Percentiles rank a stretch among this genome's conserved stretches.
These are phyloP conservation scores for Chlamydomonas reinhardtii DNA, from an alignment of 163 green algal species.

Conservation along the genomic window DNA sequence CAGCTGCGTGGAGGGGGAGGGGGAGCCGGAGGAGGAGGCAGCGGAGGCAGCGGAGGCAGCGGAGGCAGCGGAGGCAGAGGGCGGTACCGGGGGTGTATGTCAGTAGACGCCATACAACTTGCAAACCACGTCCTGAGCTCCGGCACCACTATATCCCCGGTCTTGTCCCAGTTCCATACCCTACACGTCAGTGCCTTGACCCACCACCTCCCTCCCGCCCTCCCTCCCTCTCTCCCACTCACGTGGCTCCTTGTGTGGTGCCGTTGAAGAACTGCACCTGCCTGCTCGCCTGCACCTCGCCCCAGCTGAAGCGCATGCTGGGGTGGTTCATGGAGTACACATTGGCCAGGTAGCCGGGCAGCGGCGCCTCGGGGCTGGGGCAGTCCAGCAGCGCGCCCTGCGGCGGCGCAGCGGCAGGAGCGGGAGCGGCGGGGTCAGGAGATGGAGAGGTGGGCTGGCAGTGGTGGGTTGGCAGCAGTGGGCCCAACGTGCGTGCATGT, in stretches of 20 bases:
- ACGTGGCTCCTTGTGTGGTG: conserved; percentile 38
- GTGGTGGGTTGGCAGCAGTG: too few relatives aligned
- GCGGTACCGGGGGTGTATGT: too few relatives aligned
- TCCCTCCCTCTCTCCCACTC: neutral
- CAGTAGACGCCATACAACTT: too few relatives aligned
- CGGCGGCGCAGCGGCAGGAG: neutral
- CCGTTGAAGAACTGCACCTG: conserved; percentile 19
- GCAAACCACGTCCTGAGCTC: too few relatives aligned
- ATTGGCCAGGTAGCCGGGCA: conserved; percentile 39
- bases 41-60: neutral
- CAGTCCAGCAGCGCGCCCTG: neutral
- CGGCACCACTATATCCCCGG: too few relatives aligned
- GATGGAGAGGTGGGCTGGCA: neutral
- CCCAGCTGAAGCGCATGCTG: neutral
- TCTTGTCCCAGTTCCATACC: too few relatives aligned
- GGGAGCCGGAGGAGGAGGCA: neutral
- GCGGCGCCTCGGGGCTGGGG: neutral
- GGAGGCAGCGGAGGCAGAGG: neutral
- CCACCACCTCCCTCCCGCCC: too few relatives aligned
- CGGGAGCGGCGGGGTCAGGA: too few relatives aligned
- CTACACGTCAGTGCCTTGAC: too few relatives aligned
- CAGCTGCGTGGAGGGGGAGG: neutral
- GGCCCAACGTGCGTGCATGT: too few relatives aligned
- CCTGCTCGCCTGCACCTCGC: neutral
- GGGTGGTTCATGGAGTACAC: conserved; percentile 12